Base-by-base conservation (phyloP, 1,139 yeast species). In the Kodamaea anthophila region DNA sequence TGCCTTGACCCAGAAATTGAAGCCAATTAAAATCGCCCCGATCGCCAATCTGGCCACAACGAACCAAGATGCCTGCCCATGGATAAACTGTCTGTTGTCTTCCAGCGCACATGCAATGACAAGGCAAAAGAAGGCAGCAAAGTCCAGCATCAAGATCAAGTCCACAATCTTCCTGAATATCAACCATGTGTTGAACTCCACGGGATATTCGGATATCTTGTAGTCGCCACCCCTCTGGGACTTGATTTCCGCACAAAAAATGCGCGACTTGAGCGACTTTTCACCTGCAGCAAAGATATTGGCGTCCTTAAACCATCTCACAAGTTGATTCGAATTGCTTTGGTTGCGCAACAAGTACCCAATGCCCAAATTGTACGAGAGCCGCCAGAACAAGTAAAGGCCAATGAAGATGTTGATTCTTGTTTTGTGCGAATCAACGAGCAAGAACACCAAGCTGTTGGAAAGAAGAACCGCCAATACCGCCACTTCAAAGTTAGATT, bases 101-200 rank as follows among this genome's bases (percentile, higher is more conserved):
- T 41, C 31, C 9, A 68, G 53, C 9, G 74, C 44, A 44, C 88
- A 78, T 8, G 81, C 66, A 30, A 71, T 58, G 7, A 85, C 88
- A 35, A 81, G 65, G 41, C 85, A 70, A 51, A 82, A 69, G 52
- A 84, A 85, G 18, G 86, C 75, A 21, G 81, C 74, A 51, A 85
- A 85, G 55, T 85, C 95, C 53, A 79, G 83, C 94, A 85, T 84
- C 46, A 85, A 67, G 33, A 85, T 77, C 55, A 85, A 66, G 53
- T 85, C 94, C 13, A 85, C 95, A 32, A 79, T 67, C 50, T 81
- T 83, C 38, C 95, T 68, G 55, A 81, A 85, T 11, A 85, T 52
- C 28, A 85, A 62, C 95, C 95, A 85, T 21, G 91, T 77, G 53
- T 83, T 84, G 58, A 80, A 80, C 49, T 84, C 94, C 33, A 75